Base-by-base conservation (phyloP, 129 eudicot genomes). In the Helianthus tuberosus region DNA sequence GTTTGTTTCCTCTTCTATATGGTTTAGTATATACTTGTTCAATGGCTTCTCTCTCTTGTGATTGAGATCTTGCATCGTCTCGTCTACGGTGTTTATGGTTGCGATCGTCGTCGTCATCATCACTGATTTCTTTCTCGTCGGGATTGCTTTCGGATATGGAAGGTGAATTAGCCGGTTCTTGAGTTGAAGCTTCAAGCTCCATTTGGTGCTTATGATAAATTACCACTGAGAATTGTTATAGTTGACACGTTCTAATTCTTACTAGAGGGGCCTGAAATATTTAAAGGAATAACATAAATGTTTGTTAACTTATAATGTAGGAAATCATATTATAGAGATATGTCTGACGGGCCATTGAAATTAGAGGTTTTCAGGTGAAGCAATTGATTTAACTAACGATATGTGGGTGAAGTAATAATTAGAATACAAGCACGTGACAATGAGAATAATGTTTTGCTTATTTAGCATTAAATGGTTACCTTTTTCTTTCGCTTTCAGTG, bases 51-150 rank as follows among this genome's bases (percentile, higher is more conserved):
- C 90, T 75, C 79, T 88, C 98, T 66, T 59, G 49, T 54, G 93
- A 94, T 44, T 90, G 98, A 78, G 96, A 85, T 72, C 77, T 81
- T 41, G 62, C 77, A 46, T 83, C 80, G 47, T 86, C 98, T 77
- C 88, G 79, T 78, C 96, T 88, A 75, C 98, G 96, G 80, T 94
- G 98, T 83, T 94, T 94, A 83, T 94, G 98, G 81, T 94, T 94
- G 73, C 98, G 98, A 83, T 94, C 98, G 82, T 94, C 98, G 63
- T 93, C 97, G 50, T 94, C 98, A 15, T 90, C 96, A 72, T 93
- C 98, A 68, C 96, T 94, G 64, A 90, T 81, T 84, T 90, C 97
- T 73, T 85, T 94, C 71, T 94, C 98, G 66, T 86, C 91, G 3
- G 86, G 85, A 80, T 94, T 96, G 73, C 86, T 84, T 63, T 72